Evolutionary conservation across 768 basidiomycete genomes (phyloP).

Genomic region (Cyclocybe cylindracea): DNA sequence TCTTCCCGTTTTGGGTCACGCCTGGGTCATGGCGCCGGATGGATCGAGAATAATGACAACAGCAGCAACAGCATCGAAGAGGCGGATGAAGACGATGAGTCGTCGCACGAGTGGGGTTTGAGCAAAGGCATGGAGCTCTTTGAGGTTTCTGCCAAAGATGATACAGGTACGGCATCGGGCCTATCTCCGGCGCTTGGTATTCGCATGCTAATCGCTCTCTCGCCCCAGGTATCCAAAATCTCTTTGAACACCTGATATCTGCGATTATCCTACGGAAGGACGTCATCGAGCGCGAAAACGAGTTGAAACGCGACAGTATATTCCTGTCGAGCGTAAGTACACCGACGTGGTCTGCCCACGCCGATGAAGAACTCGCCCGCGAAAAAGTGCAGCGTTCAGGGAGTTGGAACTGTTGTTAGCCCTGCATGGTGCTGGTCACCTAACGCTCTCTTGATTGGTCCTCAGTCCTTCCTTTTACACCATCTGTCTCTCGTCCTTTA

Average conservation of each 20-base stretch:
- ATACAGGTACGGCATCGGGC: slow-evolving; percentile 56
- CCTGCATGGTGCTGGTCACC: slow-evolving; percentile 21
- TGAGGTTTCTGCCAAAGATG: slow-evolving; percentile 91
- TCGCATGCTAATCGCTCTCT: slow-evolving; percentile 1
- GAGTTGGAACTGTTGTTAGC: slow-evolving; percentile 74
- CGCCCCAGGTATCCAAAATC: slow-evolving; percentile 69
- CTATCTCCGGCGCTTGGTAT: slow-evolving; percentile 10
- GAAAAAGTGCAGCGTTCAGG: slow-evolving; percentile 50
- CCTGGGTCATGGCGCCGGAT: slow-evolving; percentile 52
- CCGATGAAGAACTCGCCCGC: slow-evolving; percentile 76
- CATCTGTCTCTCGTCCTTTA: neutral
- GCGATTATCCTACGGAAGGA: slow-evolving; percentile 81
- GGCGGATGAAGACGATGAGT: slow-evolving; percentile 62
- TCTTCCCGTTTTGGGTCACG: slow-evolving; percentile 61
- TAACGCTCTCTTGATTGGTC: slow-evolving; percentile 21
- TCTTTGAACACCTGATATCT: slow-evolving; percentile 79
- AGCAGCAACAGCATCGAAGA: slow-evolving; percentile 70
- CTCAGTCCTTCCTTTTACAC: slow-evolving; percentile 14
- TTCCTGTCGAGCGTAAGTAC: slow-evolving; percentile 63
- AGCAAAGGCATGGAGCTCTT: slow-evolving; percentile 86
- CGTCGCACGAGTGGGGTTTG: slow-evolving; percentile 73
- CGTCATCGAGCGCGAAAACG: slow-evolving; percentile 79
- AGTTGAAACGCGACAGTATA: slow-evolving; percentile 80
- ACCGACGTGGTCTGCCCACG: slow-evolving; percentile 78
- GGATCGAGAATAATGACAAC: slow-evolving; percentile 58